phyloP scores from a whole-genome alignment of 345 rosid genomes.

The Arabis alpina region DNA sequence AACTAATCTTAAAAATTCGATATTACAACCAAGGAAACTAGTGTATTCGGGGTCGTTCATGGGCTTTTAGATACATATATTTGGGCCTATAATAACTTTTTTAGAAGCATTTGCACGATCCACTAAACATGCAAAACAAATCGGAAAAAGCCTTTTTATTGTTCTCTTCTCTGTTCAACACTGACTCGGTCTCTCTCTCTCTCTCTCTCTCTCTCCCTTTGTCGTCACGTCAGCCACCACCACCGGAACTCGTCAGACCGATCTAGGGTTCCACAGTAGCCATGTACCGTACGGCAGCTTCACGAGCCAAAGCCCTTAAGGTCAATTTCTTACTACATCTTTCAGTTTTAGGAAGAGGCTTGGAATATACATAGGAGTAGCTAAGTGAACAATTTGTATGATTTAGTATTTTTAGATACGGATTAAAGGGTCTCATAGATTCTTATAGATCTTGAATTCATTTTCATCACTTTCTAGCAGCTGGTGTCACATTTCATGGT shows the following conservation, averaged over 20 bases:
- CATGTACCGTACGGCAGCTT: slow-evolving; percentile 63
- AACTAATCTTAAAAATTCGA: no score
- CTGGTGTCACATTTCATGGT: background rate
- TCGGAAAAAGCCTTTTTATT: background rate
- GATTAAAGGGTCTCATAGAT: slow-evolving; percentile 11
- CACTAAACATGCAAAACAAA: background rate
- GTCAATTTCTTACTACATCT: slow-evolving; percentile 39
- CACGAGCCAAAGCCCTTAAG: slow-evolving; percentile 58
- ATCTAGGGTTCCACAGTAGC: slow-evolving; percentile 35
- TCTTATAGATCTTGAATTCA: slow-evolving; percentile 27
- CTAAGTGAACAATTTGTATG: slow-evolving; percentile 13
- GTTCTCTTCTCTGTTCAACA: background rate
- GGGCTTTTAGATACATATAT: no score
- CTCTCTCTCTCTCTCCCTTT: background rate
- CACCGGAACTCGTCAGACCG: slow-evolving; percentile 29
- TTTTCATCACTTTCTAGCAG: background rate
- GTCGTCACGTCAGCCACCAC: slow-evolving; percentile 19
- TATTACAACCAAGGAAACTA: no score
- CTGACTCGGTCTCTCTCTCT: slow-evolving; percentile 6
- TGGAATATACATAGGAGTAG: background rate
- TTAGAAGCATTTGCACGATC: background rate
- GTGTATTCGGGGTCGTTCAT: no score
- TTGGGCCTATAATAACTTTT: no score
- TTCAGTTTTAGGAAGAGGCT: background rate
- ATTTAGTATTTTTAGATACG: background rate